Conservation (phyloP, 176 grass and related monocot species). For the Oryza rufipogon region DNA sequence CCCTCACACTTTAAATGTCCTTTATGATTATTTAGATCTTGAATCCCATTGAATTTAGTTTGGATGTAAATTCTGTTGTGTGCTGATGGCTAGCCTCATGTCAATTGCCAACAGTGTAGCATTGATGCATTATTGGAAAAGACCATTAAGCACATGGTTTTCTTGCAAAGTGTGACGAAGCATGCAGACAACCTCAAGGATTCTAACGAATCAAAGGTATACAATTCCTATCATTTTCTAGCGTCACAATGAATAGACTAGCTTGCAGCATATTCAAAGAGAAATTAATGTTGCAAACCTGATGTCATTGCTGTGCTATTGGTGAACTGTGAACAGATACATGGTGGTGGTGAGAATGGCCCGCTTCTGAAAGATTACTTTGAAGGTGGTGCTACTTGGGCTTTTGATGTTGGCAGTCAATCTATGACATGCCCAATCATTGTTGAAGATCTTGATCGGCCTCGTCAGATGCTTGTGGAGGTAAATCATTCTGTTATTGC, state of each 20-base stretch:
- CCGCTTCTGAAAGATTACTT: slow-evolving; percentile 72
- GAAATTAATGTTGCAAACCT: slow-evolving; percentile 26
- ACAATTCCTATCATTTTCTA: slow-evolving; percentile 4
- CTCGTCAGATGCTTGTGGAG: slow-evolving; percentile 84
- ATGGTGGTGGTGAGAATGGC: slow-evolving; percentile 55
- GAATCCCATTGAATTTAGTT: background rate
- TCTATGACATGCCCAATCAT: slow-evolving; percentile 78
- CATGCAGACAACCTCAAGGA: slow-evolving; percentile 81
- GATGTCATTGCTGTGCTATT: slow-evolving; percentile 4
- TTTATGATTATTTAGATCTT: slow-evolving; percentile 30
- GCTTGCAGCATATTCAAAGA: slow-evolving; percentile 19
- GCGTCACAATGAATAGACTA: background rate
- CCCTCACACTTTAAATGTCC: background rate
- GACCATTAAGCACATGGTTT: slow-evolving; percentile 90
- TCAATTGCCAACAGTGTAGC: slow-evolving; percentile 74
- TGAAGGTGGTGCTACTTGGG: slow-evolving; percentile 88
- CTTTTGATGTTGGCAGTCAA: slow-evolving; percentile 78
- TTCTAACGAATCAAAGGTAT: slow-evolving; percentile 70
- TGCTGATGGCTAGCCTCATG: slow-evolving; percentile 30
- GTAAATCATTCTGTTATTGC: slow-evolving; percentile 46
- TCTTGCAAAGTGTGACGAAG: slow-evolving; percentile 86
- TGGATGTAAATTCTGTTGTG: slow-evolving; percentile 9
- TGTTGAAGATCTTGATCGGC: slow-evolving; percentile 80
- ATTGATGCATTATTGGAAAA: slow-evolving; percentile 87
- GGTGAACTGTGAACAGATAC: slow-evolving; percentile 54